These are phyloP conservation scores for Hirschfeldia incana DNA, from an alignment of 345 rosid genomes.

Conservation along the genomic window DNA sequence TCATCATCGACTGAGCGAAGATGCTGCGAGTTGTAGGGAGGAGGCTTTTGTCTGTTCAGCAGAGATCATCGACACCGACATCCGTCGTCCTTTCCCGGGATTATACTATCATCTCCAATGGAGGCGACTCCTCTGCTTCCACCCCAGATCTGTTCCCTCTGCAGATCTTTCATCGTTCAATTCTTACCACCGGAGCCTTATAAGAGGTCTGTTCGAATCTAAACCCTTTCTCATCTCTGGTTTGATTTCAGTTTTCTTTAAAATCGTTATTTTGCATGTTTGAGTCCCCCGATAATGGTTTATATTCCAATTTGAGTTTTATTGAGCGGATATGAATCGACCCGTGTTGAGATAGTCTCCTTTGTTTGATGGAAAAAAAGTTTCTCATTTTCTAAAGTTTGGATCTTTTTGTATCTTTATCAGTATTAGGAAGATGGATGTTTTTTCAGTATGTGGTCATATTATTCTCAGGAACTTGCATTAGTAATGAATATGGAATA, in stretches of 20 bases:
- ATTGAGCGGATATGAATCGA: neutral
- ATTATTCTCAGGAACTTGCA: neutral
- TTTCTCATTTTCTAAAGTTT: neutral
- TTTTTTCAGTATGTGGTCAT: neutral
- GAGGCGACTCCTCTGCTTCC: constrained; percentile 30
- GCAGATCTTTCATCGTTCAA: constrained; percentile 45
- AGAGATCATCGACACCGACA: constrained; percentile 47
- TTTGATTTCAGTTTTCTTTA: neutral
- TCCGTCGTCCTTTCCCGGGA: constrained; percentile 42
- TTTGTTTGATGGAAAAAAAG: neutral
- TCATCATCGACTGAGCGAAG: constrained; percentile 26
- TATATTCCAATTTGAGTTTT: neutral
- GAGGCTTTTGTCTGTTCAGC: constrained; percentile 56
- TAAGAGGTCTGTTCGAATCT: constrained; percentile 78
- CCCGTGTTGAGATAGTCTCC: neutral
- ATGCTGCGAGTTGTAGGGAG: constrained; percentile 83
- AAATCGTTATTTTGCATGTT: neutral
- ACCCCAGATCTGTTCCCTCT: constrained; percentile 22
- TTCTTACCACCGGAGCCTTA: constrained; percentile 42
- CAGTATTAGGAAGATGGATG: neutral
- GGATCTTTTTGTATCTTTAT: neutral
- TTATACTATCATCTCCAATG: constrained; percentile 33
- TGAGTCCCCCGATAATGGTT: neutral
- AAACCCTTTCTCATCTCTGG: neutral
- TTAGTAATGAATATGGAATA: neutral